A percentile compares a stretch with the other conserved stretches of the same genome.
These are phyloP conservation scores for Alternaria viburni DNA, from an alignment of 2,329 filamentous ascomycete species.

Conservation along the genomic window DNA sequence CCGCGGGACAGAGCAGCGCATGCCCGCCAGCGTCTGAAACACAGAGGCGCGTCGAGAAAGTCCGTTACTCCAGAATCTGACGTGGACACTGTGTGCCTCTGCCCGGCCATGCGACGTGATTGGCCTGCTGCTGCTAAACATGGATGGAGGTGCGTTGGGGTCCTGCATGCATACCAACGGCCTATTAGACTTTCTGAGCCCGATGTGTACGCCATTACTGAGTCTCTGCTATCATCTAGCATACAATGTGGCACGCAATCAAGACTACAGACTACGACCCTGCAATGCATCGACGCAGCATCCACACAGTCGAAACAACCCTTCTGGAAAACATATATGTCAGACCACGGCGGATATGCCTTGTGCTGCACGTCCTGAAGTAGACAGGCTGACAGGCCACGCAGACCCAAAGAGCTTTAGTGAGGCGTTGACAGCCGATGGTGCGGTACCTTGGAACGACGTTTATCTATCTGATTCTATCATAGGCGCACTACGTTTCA, in stretches of 20 bases:
- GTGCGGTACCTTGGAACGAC: slow-evolving; percentile 12
- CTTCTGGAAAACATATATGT: slow-evolving; percentile 10
- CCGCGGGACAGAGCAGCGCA: slow-evolving; percentile 16
- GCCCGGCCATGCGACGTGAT: slow-evolving; percentile 10
- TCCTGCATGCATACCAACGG: slow-evolving; percentile 6
- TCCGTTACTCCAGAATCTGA: slow-evolving; percentile 33
- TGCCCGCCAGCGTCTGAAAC: slow-evolving; percentile 34
- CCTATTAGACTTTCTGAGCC: slow-evolving; percentile 4
- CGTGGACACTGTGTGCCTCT: slow-evolving; percentile 30
- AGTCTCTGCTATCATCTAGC: not conserved
- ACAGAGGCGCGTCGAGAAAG: slow-evolving; percentile 37
- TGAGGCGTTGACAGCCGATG: slow-evolving; percentile 10
- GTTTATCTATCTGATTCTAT: slow-evolving; percentile 33
- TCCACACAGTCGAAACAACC: slow-evolving; percentile 17
- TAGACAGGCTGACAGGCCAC: slow-evolving; percentile 7
- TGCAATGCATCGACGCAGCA: slow-evolving; percentile 5
- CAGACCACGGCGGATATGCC: slow-evolving; percentile 12
- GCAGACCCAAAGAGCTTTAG: slow-evolving; percentile 8
- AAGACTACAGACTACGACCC: not conserved
- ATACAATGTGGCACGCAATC: not conserved
- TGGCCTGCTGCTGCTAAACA: slow-evolving; percentile 20
- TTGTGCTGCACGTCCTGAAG: slow-evolving; percentile 7
- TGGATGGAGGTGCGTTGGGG: slow-evolving; percentile 20
- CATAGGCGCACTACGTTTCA: slow-evolving; percentile 38
- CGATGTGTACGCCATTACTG: not conserved